Evolutionary conservation across 2,329 filamentous ascomycete genomes (phyloP).

Genomic region (Exophiala phaeomuriformis): DNA sequence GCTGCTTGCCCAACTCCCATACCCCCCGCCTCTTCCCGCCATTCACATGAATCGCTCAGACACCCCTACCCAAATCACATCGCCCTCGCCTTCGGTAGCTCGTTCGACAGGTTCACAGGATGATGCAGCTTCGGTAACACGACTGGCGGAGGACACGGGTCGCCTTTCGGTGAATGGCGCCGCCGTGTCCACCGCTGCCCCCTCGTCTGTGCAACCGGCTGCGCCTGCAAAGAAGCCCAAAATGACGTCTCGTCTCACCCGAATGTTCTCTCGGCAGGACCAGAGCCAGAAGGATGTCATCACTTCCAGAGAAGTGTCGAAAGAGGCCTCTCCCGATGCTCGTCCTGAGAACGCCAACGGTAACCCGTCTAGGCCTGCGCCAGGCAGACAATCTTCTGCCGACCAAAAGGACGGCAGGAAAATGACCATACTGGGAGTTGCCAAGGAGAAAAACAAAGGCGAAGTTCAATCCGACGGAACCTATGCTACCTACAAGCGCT

Average conservation of each 20-base stretch:
- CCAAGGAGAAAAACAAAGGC: conserved; percentile 31
- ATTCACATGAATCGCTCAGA: conserved; percentile 24
- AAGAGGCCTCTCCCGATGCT: conserved; percentile 28
- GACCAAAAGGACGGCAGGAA: conserved; percentile 28
- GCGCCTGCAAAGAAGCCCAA: conserved; percentile 32
- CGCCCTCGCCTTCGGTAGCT: conserved; percentile 12
- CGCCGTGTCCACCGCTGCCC: conserved; percentile 27
- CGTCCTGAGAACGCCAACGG: conserved; percentile 31
- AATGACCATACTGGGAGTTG: conserved; percentile 27
- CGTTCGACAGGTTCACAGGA: conserved; percentile 16
- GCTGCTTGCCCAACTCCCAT: conserved; percentile 13
- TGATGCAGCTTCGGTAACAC: conserved; percentile 33
- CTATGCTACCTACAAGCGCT: conserved; percentile 39
- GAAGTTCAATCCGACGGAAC: conserved; percentile 21
- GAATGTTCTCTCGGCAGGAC: conserved; percentile 41
- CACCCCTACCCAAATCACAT: conserved; percentile 8
- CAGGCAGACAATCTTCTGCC: conserved; percentile 29
- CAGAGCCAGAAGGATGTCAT: conserved; percentile 36
- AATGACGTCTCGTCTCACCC: conserved; percentile 40
- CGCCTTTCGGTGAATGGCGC: conserved; percentile 37
- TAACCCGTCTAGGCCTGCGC: conserved; percentile 16
- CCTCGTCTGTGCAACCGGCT: conserved; percentile 9
- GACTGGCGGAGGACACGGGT: conserved; percentile 37
- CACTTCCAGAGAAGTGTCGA: conserved; percentile 24
- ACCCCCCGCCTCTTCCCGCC: conserved; percentile 7